Percentiles rank a stretch among this genome's conserved stretches.
These are phyloP conservation scores for Angomonas ambiguus DNA, from an alignment of 208 protist genomes.

Conservation along the genomic window DNA sequence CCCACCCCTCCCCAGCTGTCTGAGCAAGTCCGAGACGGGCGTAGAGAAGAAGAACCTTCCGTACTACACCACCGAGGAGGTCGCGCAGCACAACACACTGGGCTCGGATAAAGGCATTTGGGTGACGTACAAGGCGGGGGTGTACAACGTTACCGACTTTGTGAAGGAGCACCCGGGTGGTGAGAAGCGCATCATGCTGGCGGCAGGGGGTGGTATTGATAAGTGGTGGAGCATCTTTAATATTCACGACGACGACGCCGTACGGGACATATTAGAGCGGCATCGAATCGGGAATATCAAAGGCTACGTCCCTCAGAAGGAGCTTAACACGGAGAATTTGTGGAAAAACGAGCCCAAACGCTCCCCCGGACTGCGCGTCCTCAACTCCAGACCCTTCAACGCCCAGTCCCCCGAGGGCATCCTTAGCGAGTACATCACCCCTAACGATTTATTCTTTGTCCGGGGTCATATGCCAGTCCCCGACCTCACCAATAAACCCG, in stretches of 20 bases:
- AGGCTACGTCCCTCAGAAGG: constrained; percentile 21
- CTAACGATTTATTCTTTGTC: constrained; percentile 77
- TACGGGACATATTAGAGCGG: constrained; percentile 35
- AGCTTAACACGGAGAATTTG: constrained; percentile 15
- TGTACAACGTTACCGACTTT: constrained; percentile 85
- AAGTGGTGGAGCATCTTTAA: constrained; percentile 74
- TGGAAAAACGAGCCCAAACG: constrained; percentile 36
- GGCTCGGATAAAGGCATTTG: constrained; percentile 29
- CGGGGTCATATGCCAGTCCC: constrained; percentile 81
- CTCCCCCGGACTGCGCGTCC: constrained; percentile 29
- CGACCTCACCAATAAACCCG: constrained; percentile 17
- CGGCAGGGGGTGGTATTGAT: constrained; percentile 59
- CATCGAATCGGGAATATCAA: constrained; percentile 35
- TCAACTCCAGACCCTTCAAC: constrained; percentile 57
- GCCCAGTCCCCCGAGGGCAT: constrained; percentile 43
- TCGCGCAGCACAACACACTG: constrained; percentile 15
- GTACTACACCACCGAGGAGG: constrained; percentile 27
- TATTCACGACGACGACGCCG: constrained; percentile 41
- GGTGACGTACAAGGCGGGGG: constrained; percentile 62
- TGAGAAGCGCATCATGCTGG: constrained; percentile 71
- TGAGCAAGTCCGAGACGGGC: constrained; percentile 15
- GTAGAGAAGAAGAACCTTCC: constrained; percentile 18
- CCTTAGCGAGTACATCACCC: constrained; percentile 44
- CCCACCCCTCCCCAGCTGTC: constrained; percentile 5
- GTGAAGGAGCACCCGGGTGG: constrained; percentile 67